Evolutionary conservation across 805 yeast genomes (phyloP).

Genomic region (Metschnikowia kunwiensis): DNA sequence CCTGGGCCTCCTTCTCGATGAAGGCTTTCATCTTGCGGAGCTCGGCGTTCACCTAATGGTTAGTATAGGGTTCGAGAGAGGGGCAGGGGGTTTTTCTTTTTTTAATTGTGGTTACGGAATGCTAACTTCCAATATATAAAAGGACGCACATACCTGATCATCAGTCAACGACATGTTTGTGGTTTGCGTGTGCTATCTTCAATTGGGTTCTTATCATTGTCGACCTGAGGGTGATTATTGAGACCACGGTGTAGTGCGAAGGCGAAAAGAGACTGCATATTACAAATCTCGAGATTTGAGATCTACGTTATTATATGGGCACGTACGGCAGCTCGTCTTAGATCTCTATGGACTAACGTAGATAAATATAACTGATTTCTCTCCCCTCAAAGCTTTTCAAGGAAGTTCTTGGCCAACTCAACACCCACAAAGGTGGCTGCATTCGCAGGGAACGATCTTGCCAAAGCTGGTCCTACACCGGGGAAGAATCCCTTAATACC

Average conservation of each 20-base stretch:
- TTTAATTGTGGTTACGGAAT: too few species aligned
- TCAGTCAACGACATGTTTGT: constrained; percentile 29
- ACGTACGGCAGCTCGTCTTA: too few species aligned
- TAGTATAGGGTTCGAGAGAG: too few species aligned
- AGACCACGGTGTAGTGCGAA: constrained; percentile 16
- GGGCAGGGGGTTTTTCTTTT: too few species aligned
- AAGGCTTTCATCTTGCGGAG: constrained; percentile 97
- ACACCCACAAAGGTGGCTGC: constrained; percentile 99
- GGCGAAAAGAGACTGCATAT: constrained; percentile 10
- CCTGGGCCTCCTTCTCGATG: constrained; percentile 98
- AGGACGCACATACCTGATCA: constrained; percentile 25
- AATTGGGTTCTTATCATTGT: constrained; percentile 14
- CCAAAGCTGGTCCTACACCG: constrained; percentile 92
- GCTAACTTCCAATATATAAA: too few species aligned
- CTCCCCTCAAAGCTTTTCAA: constrained; percentile 26
- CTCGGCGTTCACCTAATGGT: constrained; percentile 79
- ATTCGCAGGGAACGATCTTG: constrained; percentile 95
- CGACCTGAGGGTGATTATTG: constrained; percentile 24
- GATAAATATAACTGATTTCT: too few species aligned
- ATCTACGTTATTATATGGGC: too few species aligned
- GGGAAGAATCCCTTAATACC: constrained; percentile 95
- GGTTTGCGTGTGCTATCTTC: constrained; percentile 5
- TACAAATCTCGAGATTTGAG: neutral
- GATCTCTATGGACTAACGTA: too few species aligned
- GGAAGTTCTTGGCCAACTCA: constrained; percentile 61